phyloP scores from a whole-genome alignment of 352 stramenopile species.

The Paralagenidium karlingii region DNA sequence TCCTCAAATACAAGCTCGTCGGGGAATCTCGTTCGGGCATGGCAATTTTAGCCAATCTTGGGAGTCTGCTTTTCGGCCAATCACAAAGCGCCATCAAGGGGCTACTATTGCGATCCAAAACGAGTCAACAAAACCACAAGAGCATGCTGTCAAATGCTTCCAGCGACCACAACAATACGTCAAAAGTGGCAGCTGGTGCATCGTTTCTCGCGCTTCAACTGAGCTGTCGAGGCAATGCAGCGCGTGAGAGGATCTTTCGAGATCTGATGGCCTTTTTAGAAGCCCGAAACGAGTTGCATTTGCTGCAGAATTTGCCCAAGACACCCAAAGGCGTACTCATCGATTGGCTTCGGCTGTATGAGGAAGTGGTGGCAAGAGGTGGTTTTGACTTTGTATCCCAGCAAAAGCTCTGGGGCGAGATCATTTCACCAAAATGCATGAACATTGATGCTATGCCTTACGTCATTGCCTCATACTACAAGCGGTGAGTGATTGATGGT shows the following conservation, averaged over 20 bases:
- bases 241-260: slow-evolving; percentile 34
- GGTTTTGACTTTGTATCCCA: slow-evolving; percentile 39
- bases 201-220: slow-evolving; percentile 49
- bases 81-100: too few relatives aligned
- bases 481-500: slow-evolving; percentile 18
- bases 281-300: slow-evolving; percentile 19
- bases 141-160: too few relatives aligned
- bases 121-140: too few relatives aligned
- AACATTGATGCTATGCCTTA: slow-evolving; percentile 54
- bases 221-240: slow-evolving; percentile 44
- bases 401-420: slow-evolving; percentile 34
- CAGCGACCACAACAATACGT: too few relatives aligned
- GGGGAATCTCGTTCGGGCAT: too few relatives aligned
- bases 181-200: too few relatives aligned
- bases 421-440: slow-evolving; percentile 27
- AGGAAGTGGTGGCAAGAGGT: slow-evolving; percentile 58
- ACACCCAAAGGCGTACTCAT: slow-evolving; percentile 33
- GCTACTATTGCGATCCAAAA: too few relatives aligned
- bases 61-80: too few relatives aligned
- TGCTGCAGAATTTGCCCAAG: slow-evolving; percentile 37
- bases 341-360: slow-evolving; percentile 71
- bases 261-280: slow-evolving; percentile 51
- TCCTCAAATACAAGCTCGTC: too few relatives aligned
- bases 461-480: slow-evolving; percentile 42
- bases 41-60: too few relatives aligned